These are phyloP conservation scores for Fusarium floridanum DNA, from an alignment of 2,329 filamentous ascomycete genomes.

Conservation along the genomic window DNA sequence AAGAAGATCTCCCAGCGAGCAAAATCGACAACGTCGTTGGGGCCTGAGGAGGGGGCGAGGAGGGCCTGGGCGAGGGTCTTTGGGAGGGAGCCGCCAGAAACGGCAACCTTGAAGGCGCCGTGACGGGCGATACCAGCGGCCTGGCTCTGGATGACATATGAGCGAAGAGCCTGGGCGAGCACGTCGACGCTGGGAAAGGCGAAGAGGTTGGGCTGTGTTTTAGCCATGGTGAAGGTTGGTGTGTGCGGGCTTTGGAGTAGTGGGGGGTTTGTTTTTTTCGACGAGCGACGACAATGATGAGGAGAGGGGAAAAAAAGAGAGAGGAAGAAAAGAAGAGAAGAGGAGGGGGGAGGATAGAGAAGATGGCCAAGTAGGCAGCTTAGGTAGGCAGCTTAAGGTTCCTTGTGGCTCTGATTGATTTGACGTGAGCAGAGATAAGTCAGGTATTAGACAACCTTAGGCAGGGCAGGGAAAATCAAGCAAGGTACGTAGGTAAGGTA, in stretches of 20 bases:
- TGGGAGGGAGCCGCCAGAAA: constrained; percentile 94
- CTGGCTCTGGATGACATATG: constrained; percentile 86
- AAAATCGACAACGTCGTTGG: constrained; percentile 78
- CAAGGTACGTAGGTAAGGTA: constrained; percentile 2
- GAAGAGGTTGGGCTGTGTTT: constrained; percentile 78
- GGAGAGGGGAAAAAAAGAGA: constrained; percentile 2
- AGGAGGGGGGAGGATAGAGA: not conserved
- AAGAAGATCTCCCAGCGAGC: constrained; percentile 98
- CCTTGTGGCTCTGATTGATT: constrained; percentile 22
- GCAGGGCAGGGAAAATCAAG: not conserved
- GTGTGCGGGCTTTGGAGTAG: constrained; percentile 29
- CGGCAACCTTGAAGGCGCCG: constrained; percentile 87
- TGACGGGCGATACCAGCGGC: constrained; percentile 84
- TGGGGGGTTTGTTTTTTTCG: constrained; percentile 8
- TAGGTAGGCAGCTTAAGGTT: constrained; percentile 18
- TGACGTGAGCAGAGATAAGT: constrained; percentile 12
- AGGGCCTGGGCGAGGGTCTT: constrained; percentile 88
- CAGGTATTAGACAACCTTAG: constrained; percentile 7
- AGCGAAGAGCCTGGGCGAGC: constrained; percentile 82
- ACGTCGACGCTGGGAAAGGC: constrained; percentile 78
- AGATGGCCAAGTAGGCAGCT: not conserved
- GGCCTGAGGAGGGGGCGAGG: constrained; percentile 65
- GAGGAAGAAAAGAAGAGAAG: constrained; percentile 7
- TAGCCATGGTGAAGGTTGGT: constrained; percentile 60
- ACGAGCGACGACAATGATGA: constrained; percentile 20